Percentiles rank a stretch among this genome's conserved stretches.
These are phyloP conservation scores for Candida montana DNA, from an alignment of 805 yeast species.

Conservation along the genomic window DNA sequence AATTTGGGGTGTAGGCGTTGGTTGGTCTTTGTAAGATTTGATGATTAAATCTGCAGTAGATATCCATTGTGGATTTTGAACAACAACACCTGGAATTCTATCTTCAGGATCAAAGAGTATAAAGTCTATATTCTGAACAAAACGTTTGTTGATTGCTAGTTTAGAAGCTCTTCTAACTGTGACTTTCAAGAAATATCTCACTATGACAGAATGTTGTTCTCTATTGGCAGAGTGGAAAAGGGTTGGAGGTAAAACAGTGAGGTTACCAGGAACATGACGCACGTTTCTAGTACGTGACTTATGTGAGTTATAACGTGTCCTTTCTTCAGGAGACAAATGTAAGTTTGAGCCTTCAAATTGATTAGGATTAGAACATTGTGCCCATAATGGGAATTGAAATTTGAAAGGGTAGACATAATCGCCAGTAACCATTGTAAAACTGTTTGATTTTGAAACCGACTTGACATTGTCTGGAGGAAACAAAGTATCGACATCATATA, in stretches of 20 bases:
- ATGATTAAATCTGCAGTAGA: neutral
- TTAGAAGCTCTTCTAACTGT: conserved; percentile 51
- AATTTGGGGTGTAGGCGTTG: too few species aligned
- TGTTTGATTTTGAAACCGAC: conserved; percentile 34
- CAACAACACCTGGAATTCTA: neutral
- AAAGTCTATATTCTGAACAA: conserved; percentile 38
- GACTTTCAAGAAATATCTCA: conserved; percentile 48
- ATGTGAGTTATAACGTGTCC: conserved; percentile 9
- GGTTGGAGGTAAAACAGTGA: conserved; percentile 9
- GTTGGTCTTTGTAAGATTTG: too few species aligned
- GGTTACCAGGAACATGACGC: neutral
- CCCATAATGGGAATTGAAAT: conserved; percentile 20
- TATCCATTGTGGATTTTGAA: neutral
- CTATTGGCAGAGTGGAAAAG: neutral
- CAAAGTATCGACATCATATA: conserved; percentile 44
- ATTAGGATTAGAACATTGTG: conserved; percentile 26
- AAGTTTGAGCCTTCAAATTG: conserved; percentile 13
- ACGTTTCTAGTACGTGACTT: neutral
- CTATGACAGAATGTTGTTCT: neutral
- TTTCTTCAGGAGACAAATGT: conserved; percentile 12
- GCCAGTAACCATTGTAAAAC: conserved; percentile 35
- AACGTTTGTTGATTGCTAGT: conserved; percentile 41
- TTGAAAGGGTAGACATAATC: conserved; percentile 43
- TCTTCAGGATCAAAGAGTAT: conserved; percentile 28
- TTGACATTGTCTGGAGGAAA: conserved; percentile 49